Evolutionary conservation across 1,284 basidiomycete genomes (phyloP), one percentile per base, ranked within the genome.

Genomic region (Apiotrichum brassicae): DNA sequence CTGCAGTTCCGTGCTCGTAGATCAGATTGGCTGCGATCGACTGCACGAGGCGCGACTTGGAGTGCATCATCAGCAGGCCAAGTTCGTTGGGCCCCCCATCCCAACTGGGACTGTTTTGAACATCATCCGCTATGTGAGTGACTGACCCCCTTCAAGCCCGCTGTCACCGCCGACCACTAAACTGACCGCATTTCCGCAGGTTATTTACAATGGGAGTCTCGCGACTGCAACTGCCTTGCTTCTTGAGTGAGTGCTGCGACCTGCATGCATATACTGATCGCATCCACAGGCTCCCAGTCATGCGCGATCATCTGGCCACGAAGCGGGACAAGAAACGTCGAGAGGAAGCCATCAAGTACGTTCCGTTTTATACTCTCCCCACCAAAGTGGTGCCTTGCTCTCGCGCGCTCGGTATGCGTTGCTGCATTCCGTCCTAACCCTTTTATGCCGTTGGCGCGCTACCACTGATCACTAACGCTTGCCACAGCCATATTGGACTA

Each of bases 1-100:
- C 4, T 60, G 72, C 25, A 63, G 60, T 2, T 71, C 63, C 57
- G 62, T 74, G n/a, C 56, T 74, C 28, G 64, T 74, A n/a, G 69
- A 72, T 51, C 65, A 70, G 53, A 57, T 71, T 3, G 69, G 64
- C 3, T 69, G 65, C 4, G 62, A 60, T 47, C 20, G n/a, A 13
- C 48, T 43, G 3, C 23, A 22, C 12, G 64, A 65, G 24, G 65
- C 61, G 14, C 60, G 59, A 24, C 60, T 72, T 16, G 72, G 72
- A 16, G 70, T 72, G 12, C 70, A 71, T 44, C 70, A 70, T 12
- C 69, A 72, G 44, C 66, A 70, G 49, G 65, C 68, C 53, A 65
- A 65, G 37, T 72, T 68, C 44, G 63, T 68, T 19, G 64, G 68
- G 3, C 66, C 63, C 22, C 20, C 41, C 11, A 65, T 65, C 54